A percentile compares a stretch with the other conserved stretches of the same genome.
phyloP scores from a whole-genome alignment of 1,139 yeast species.

The Sugiyamaella novakii region DNA sequence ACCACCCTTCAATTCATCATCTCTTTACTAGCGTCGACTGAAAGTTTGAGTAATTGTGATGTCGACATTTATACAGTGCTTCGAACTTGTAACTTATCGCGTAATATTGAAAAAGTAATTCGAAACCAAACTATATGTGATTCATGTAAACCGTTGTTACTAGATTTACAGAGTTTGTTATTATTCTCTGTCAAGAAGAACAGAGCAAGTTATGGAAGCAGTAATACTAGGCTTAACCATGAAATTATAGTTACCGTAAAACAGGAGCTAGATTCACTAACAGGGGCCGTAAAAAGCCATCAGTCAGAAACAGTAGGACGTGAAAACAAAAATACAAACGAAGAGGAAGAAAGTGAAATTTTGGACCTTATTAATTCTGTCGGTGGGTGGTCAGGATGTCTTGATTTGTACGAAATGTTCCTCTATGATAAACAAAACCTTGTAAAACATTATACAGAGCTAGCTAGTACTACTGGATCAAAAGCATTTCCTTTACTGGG shows the following conservation, averaged over 20 bases:
- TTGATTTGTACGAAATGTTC: constrained; percentile 39
- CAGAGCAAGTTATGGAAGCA: constrained; percentile 25
- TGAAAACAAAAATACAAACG: constrained; percentile 13
- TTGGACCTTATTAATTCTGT: constrained; percentile 32
- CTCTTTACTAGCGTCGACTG: constrained; percentile 32
- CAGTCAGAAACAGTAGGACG: background rate
- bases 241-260: constrained; percentile 26
- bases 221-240: constrained; percentile 20
- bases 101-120: constrained; percentile 32
- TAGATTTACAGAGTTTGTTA: constrained; percentile 36
- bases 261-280: constrained; percentile 30
- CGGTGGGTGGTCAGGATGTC: constrained; percentile 38
- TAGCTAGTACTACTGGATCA: constrained; percentile 34
- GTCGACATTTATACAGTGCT: constrained; percentile 31
- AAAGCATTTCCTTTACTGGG: constrained; percentile 44
- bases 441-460: constrained; percentile 37
- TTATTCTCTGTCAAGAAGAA: constrained; percentile 35
- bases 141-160: constrained; percentile 35
- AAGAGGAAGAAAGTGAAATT: constrained; percentile 32
- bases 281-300: constrained; percentile 29
- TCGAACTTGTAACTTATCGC: constrained; percentile 35
- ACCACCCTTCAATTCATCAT: constrained; percentile 35
- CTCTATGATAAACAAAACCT: constrained; percentile 33
- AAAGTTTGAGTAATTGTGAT: constrained; percentile 27
- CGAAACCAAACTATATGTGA: constrained; percentile 34